A percentile compares a stretch with the other conserved stretches of the same genome.
Conservation (phyloP, 2,329 filamentous ascomycete species). For the Pseudohalonectria lignicola region DNA sequence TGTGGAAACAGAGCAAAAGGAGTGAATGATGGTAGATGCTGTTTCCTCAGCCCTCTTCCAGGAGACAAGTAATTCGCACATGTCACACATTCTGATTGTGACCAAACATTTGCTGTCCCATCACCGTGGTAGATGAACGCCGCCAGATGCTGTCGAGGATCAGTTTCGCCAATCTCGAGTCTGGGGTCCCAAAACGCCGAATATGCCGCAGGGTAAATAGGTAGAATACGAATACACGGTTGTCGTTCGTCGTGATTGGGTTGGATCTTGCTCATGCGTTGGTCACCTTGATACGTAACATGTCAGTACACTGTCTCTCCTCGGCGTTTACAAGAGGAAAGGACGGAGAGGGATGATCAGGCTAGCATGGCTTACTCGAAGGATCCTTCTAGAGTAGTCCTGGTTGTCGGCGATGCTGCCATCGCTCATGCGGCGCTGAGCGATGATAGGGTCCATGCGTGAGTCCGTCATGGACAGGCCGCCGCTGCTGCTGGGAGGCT, state of each 20-base stretch:
- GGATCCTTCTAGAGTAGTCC: conserved; percentile 90
- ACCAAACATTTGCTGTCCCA: background rate
- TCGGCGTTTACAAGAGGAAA: background rate
- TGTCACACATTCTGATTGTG: too few species aligned
- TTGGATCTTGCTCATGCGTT: conserved; percentile 39
- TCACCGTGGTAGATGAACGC: conserved; percentile 4
- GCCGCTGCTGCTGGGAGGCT: conserved; percentile 52
- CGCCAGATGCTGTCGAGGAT: conserved; percentile 8
- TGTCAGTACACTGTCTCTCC: background rate
- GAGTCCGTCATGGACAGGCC: conserved; percentile 67
- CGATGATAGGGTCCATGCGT: conserved; percentile 77
- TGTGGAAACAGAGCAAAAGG: too few species aligned
- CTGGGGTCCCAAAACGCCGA: conserved; percentile 22
- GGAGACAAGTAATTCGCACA: too few species aligned
- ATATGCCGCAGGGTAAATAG: conserved; percentile 23
- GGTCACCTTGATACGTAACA: conserved; percentile 31
- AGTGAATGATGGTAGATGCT: too few species aligned
- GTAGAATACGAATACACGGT: too few species aligned
- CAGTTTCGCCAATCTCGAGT: conserved; percentile 12
- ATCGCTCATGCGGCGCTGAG: conserved; percentile 75
- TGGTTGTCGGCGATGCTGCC: conserved; percentile 96
- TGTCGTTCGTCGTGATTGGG: conserved; percentile 26
- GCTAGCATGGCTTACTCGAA: conserved; percentile 58
- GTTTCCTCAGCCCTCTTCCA: too few species aligned
- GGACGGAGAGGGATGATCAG: background rate